Evolutionary conservation across 306 rosid genomes (phyloP), one percentile per base, ranked within the genome.

Genomic region (Prinsepia uniflora): DNA sequence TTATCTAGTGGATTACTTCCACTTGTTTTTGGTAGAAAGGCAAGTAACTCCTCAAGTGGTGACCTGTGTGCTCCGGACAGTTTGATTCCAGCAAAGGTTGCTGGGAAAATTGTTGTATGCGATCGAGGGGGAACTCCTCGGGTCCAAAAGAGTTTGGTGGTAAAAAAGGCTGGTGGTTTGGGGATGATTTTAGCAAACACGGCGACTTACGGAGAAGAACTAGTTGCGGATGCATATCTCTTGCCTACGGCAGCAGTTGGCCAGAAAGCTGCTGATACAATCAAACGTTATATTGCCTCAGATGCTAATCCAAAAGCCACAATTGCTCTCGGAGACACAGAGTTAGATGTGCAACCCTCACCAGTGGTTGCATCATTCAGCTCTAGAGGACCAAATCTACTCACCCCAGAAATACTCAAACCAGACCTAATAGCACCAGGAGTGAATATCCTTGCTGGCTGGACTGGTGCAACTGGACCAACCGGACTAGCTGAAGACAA

Each of bases 401-500:
- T 90, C 17, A 87, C 98, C 3, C 87, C 88, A 39, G 78, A 78
- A 42, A 76, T 93, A 67, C 98, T 93, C 73, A 93, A 93, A 75
- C 98, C 98, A 22, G 98, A 93, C 82, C 59, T 93, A 5, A 83
- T 93, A 63, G 98, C 98, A 53, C 98, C 97, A n/a, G 98, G 98
- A 74, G 86, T 88, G n/a, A 86, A 90, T 67, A 93, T 93, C 76
- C 85, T 93, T 63, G 97, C 98, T 6, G 98, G 97, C 68, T 93
- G 98, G 98, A 72, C 80, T 4, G 86, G 89, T n/a, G 81, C 70
- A 24, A 81, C 34, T 56, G 97, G 90, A 65, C 98, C 96, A 42
- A 76, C 90, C 0, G 90, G 94, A 19, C 71, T 84, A 65, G 5
- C 19, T 7, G 44, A 13, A 43, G 97, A 90, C 58, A 72, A 48